Base-by-base conservation (phyloP, 1,284 basidiomycete species). In the Boletus semigastroideus region DNA sequence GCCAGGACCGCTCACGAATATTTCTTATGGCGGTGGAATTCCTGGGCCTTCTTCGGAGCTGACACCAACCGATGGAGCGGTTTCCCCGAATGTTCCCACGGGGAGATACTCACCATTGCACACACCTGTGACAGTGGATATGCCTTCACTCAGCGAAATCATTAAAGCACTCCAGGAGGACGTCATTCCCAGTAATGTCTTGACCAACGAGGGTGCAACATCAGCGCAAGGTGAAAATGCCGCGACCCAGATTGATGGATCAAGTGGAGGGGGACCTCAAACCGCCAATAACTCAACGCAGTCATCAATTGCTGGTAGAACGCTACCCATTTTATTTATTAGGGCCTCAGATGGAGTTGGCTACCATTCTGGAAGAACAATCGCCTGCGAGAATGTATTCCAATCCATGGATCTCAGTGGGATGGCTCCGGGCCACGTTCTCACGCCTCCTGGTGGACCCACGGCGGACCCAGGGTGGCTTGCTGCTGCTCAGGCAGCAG, bases 331-430 rank as follows among this genome's bases (percentile, higher is more conserved):
- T 64, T 65, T 92, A 51, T 86, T 91, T 68, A 86, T 92, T 59
- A 80, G 90, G 50, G 78, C 87, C 51, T 76, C 77, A 55, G 82
- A 92, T 67, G 90, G 90, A 20, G 82, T 91, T 25, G 89, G 89
- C 5, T 92, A 91, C 65, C 89, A 92, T 65, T 90, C 89, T 28
- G 90, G 90, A 38, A 80, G 89, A 53, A 89, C 89, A 56, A 85
- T 94, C 50, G 80, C 90, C 33, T 90, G 86, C 63, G 90, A 90
- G 65, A 92, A 91, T 59, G 81, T 90, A 31, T 88, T 87, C 69
- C 81, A 84, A 58, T 69, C 74, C 16, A 78, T 88, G 70, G 83
- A 83, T 63, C 68, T 87, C 49, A 62, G 67, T 42, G 59, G 74
- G 59, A 73, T 74, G 60, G 72, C 67, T 28, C 59, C 56, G n/a